Percentiles rank a stretch among this genome's conserved stretches.
These are phyloP conservation scores for Venturiaceae sp. DNA, from an alignment of 2,329 filamentous ascomycete genomes.

Conservation along the genomic window DNA sequence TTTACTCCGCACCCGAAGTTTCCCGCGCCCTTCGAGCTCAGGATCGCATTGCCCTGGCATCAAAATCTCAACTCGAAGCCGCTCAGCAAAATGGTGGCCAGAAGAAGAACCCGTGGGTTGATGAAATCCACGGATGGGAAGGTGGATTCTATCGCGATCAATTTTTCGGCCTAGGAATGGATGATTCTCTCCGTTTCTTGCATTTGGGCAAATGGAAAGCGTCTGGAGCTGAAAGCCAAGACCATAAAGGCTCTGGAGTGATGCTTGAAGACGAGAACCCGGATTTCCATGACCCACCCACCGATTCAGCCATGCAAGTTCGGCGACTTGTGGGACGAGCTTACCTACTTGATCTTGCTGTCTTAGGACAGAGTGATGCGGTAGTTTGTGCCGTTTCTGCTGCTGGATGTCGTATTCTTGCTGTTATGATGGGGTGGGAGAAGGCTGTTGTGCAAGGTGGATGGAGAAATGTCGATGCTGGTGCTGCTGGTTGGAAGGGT, in stretches of 20 bases:
- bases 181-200: background rate
- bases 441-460: conserved; percentile 46
- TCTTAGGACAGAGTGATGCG: conserved; percentile 58
- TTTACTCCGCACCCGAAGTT: conserved; percentile 59
- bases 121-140: conserved; percentile 76
- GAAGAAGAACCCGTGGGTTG: conserved; percentile 51
- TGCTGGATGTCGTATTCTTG: conserved; percentile 58
- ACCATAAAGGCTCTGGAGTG: conserved; percentile 19
- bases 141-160: conserved; percentile 75
- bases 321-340: conserved; percentile 69
- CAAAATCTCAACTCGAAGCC: conserved; percentile 43
- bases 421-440: conserved; percentile 83
- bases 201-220: conserved; percentile 3
- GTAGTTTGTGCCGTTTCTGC: conserved; percentile 71
- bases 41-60: conserved; percentile 65
- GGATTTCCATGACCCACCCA: background rate
- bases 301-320: conserved; percentile 45
- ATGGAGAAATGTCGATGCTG: conserved; percentile 76
- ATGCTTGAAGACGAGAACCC: conserved; percentile 7
- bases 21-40: conserved; percentile 51
- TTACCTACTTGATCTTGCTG: conserved; percentile 71
- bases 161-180: conserved; percentile 66
- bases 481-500: conserved; percentile 47
- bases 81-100: conserved; percentile 19
- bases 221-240: conserved; percentile 28